Evolutionary conservation across 345 rosid species (phyloP).

Genomic region (Turnera subulata): DNA sequence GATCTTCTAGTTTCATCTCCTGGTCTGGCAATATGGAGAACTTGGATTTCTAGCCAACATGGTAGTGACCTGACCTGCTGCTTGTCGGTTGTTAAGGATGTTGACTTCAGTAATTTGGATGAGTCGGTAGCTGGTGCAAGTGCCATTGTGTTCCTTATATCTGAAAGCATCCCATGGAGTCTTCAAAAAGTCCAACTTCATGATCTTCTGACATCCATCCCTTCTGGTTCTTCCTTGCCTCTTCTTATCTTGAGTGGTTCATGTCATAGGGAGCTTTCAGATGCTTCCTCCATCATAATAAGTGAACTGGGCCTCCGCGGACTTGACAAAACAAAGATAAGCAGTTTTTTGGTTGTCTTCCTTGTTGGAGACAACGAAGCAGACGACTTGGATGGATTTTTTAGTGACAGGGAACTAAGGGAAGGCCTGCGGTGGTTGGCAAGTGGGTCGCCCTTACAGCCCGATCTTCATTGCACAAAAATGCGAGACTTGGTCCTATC

Average conservation of each 20-base stretch:
- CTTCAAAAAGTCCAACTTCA: slow-evolving; percentile 56
- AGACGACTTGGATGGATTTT: slow-evolving; percentile 49
- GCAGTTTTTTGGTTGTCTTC: slow-evolving; percentile 48
- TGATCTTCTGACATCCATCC: slow-evolving; percentile 54
- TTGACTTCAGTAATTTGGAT: slow-evolving; percentile 28
- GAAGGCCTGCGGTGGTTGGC: slow-evolving; percentile 90
- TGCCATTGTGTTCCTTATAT: slow-evolving; percentile 69
- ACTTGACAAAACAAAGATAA: slow-evolving; percentile 59
- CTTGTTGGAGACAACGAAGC: slow-evolving; percentile 42
- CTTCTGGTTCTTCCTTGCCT: slow-evolving; percentile 65
- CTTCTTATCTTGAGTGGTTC: slow-evolving; percentile 66
- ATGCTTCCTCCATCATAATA: slow-evolving; percentile 37
- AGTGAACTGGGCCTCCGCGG: slow-evolving; percentile 55
- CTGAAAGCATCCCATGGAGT: slow-evolving; percentile 56
- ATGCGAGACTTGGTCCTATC: slow-evolving; percentile 54
- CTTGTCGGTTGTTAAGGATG: slow-evolving; percentile 62
- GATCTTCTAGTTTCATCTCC: slow-evolving; percentile 53
- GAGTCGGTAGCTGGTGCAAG: slow-evolving; percentile 59
- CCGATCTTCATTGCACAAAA: slow-evolving; percentile 46
- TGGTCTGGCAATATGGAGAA: slow-evolving; percentile 78
- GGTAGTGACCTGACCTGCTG: slow-evolving; percentile 46
- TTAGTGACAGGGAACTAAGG: slow-evolving; percentile 57
- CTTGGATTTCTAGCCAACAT: slow-evolving; percentile 47
- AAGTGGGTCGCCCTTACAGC: slow-evolving; percentile 64
- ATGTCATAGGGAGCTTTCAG: slow-evolving; percentile 29